Percentiles rank a stretch among this genome's conserved stretches.
Conservation (phyloP, 108 stramenopile genomes). For the Aurantiochytrium sp. region DNA sequence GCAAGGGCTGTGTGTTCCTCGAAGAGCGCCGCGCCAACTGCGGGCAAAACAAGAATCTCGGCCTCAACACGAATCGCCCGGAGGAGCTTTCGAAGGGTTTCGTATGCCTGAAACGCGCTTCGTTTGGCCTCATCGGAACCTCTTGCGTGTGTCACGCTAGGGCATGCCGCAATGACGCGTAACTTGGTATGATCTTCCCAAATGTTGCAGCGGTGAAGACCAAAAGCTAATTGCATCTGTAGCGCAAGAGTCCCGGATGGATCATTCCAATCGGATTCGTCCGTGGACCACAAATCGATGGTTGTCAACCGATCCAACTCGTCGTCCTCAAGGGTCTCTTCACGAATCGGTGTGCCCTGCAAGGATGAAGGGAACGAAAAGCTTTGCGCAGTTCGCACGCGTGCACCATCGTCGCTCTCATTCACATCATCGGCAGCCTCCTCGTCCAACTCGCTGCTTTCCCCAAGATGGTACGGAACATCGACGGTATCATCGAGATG, state of each 20-base stretch:
- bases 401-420: no score
- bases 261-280: background rate
- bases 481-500: no score
- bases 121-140: background rate
- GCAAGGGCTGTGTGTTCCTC: background rate
- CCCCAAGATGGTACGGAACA: no score
- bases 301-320: background rate
- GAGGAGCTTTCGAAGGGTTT: background rate
- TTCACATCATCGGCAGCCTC: no score
- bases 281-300: background rate
- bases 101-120: background rate
- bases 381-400: no score
- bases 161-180: background rate
- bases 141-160: background rate
- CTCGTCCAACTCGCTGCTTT: no score
- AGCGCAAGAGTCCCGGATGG: background rate
- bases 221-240: background rate
- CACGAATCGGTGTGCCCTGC: no score
- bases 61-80: background rate
- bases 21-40: background rate
- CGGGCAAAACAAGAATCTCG: background rate
- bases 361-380: no score
- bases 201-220: background rate
- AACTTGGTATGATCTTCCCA: conserved; percentile 10
- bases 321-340: no score